phyloP scores from a whole-genome alignment of 768 basidiomycete genomes.

The Suillus subluteus region DNA sequence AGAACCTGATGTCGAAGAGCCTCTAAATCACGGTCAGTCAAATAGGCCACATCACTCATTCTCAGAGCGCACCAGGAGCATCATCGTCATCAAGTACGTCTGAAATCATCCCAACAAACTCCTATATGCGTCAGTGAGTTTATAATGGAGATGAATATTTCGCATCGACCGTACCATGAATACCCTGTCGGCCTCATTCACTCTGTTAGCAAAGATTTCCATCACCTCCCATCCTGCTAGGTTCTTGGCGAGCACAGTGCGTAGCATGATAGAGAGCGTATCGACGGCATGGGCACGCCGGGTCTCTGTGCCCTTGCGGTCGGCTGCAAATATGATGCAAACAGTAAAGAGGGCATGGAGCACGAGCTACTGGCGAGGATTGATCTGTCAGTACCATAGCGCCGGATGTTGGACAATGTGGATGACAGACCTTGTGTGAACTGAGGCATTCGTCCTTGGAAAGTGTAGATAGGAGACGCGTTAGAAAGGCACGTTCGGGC shows the following conservation, averaged over 20 bases:
- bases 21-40: conserved; percentile 35
- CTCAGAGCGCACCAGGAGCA: conserved; percentile 45
- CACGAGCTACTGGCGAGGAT: conserved; percentile 48
- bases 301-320: conserved; percentile 26
- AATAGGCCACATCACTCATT: not conserved
- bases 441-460: conserved; percentile 55
- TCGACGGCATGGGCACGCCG: conserved; percentile 47
- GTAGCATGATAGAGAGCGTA: conserved; percentile 51
- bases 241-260: conserved; percentile 57
- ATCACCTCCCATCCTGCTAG: conserved; percentile 74
- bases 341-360: conserved; percentile 49
- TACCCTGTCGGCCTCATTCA: conserved; percentile 56
- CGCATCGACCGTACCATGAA: conserved; percentile 47
- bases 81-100: conserved; percentile 47
- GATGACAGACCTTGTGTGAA: conserved; percentile 49
- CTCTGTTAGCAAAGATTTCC: conserved; percentile 67
- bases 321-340: conserved; percentile 46
- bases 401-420: not conserved
- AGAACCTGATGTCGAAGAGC: conserved; percentile 54
- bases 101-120: conserved; percentile 51
- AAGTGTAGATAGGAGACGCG: conserved; percentile 41
- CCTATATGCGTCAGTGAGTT: conserved; percentile 37
- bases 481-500: conserved; percentile 51
- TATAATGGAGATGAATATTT: conserved; percentile 17
- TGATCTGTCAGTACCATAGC: conserved; percentile 3